Evolutionary conservation across 148 eudicot genomes (phyloP), one percentile per base, ranked within the genome.

Genomic region (Rhododendron henanense): DNA sequence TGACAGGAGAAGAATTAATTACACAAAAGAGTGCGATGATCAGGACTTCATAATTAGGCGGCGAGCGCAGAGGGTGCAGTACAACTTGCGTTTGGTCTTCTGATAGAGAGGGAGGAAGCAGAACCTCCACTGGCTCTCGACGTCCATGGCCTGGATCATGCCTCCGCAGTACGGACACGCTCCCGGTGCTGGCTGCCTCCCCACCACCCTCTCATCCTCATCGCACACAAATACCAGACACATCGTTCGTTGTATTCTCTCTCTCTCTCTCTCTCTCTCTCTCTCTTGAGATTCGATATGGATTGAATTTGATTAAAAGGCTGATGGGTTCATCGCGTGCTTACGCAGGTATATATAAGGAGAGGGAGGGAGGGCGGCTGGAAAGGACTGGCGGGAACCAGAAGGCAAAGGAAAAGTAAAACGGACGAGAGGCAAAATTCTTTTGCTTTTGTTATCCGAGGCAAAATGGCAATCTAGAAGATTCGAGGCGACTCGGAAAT

Each of bases 101-200:
- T n/a, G 25, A 25, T 81, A 55, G 28, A 81, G 45, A 31, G 83
- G 67, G 1, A 81, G 25, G 45, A 81, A 81, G 10, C 83, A 81
- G 45, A 81, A 81, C 69, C 83, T 53, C 83, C 83, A 81, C 83
- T 55, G 83, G 83, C 83, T 81, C 25, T 81, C 83, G 7, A 81
- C 83, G 45, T 81, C 83, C 83, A 81, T 21, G 6, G 83, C 83
- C 21, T 81, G 83, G 1, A 81, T 35, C 83, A 9, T 16, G 2
- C 83, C 83, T 33, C 83, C 67, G 83, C 83, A 51, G 67, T 81
- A 81, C 69, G 65, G 83, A 15, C 83, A 53, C 65, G 83, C 83
- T 21, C 83, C 83, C 5, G 69, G 82, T 1, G 82, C 57, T 0
- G 59, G 39, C 2, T 79, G 82, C 59, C 82, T n/a, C 57, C 59